phyloP scores from a whole-genome alignment of 2,329 filamentous ascomycete genomes.

The Tolypocladium tundrense region DNA sequence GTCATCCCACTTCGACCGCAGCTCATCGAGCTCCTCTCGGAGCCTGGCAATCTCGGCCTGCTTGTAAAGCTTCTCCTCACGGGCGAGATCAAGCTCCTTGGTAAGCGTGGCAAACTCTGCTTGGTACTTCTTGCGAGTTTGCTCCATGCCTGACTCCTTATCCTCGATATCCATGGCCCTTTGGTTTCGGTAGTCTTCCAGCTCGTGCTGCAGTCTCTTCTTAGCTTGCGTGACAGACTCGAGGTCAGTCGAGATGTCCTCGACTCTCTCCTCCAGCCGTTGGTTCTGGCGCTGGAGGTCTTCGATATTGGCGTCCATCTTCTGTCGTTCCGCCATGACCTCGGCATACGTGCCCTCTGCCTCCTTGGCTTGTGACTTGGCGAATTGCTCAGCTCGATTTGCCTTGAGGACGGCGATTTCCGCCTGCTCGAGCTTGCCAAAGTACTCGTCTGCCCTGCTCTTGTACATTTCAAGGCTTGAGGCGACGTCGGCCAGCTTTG shows the following conservation, averaged over 20 bases:
- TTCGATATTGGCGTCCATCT: conserved; percentile 79
- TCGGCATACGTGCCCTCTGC: conserved; percentile 84
- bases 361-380: conserved; percentile 79
- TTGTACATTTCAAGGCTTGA: conserved; percentile 86
- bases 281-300: conserved; percentile 86
- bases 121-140: conserved; percentile 96
- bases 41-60: conserved; percentile 79
- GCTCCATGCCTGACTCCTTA: conserved; percentile 91
- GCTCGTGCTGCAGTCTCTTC: conserved; percentile 89
- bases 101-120: conserved; percentile 80
- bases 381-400: conserved; percentile 84
- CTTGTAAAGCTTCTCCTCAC: conserved; percentile 78
- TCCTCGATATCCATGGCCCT: conserved; percentile 94
- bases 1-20: conserved; percentile 95
- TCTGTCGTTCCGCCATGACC: conserved; percentile 84
- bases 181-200: conserved; percentile 94
- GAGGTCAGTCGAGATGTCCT: conserved; percentile 84
- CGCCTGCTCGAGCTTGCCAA: conserved; percentile 91
- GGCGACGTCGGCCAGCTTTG: conserved; percentile 72
- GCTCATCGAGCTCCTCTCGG: conserved; percentile 90
- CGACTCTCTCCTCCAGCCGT: conserved; percentile 79
- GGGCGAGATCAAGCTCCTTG: conserved; percentile 85
- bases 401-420: conserved; percentile 94
- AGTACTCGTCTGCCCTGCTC: conserved; percentile 88
- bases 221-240: conserved; percentile 79